A percentile compares a stretch with the other conserved stretches of the same genome.
Conservation (phyloP, 441 rosid species). For the Dalechampia spathulata region DNA sequence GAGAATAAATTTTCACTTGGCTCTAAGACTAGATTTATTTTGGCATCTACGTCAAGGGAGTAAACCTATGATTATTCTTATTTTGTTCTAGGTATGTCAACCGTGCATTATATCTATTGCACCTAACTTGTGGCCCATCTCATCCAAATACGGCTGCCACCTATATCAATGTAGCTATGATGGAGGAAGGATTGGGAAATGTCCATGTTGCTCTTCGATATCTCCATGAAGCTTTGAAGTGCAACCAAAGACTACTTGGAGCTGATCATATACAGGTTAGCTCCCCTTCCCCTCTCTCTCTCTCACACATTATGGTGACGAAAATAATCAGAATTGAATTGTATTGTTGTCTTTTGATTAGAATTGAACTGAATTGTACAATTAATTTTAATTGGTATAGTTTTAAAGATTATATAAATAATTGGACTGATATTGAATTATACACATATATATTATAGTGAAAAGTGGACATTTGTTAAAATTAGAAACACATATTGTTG, state of each 20-base stretch:
- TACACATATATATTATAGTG: too few relatives aligned
- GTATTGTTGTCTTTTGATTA: too few relatives aligned
- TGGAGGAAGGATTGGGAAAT: constrained; percentile 75
- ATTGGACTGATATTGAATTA: too few relatives aligned
- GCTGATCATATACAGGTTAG: constrained; percentile 61
- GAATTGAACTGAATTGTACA: too few relatives aligned
- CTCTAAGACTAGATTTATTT: too few relatives aligned
- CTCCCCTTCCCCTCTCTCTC: background rate
- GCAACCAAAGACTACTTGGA: constrained; percentile 64
- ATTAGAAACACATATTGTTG: too few relatives aligned
- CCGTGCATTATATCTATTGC: constrained; percentile 60
- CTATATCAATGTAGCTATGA: constrained; percentile 70
- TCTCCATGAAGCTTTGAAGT: constrained; percentile 66
- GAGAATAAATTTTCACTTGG: too few relatives aligned
- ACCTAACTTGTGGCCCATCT: constrained; percentile 59
- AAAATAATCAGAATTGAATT: too few relatives aligned
- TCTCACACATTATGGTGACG: background rate
- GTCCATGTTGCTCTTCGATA: constrained; percentile 66
- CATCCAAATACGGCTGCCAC: constrained; percentile 78
- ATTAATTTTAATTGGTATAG: too few relatives aligned
- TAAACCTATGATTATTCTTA: constrained; percentile 3
- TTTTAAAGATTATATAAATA: too few relatives aligned
- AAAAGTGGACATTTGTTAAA: too few relatives aligned
- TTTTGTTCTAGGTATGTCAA: constrained; percentile 46
- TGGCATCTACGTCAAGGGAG: background rate